Percentiles rank a stretch among this genome's conserved stretches.
Evolutionary conservation across 2,329 filamentous ascomycete species (phyloP).

Genomic region (Cordyceps cateniannulata): DNA sequence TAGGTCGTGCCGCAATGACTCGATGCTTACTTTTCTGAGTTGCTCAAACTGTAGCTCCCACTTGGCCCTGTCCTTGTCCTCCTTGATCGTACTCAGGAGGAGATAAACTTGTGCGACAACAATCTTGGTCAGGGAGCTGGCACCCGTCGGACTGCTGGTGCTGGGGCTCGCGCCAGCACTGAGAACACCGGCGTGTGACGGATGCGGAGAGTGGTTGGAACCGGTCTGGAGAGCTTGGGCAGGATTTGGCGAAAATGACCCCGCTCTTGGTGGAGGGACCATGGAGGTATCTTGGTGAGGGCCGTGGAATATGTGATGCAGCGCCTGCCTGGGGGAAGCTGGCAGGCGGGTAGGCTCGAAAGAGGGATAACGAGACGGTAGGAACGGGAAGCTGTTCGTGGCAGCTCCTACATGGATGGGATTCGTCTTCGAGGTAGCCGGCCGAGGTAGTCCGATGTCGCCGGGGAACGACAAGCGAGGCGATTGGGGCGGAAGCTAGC

Average conservation of each 20-base stretch:
- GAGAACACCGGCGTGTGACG: slow-evolving; percentile 49
- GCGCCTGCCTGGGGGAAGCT: slow-evolving; percentile 30
- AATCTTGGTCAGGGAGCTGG: slow-evolving; percentile 76
- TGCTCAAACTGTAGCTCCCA: slow-evolving; percentile 89
- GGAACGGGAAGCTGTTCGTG: slow-evolving; percentile 19
- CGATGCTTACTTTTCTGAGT: slow-evolving; percentile 70
- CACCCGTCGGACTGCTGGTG: slow-evolving; percentile 56
- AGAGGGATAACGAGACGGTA: slow-evolving; percentile 23
- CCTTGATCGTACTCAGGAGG: slow-evolving; percentile 87
- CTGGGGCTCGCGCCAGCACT: slow-evolving; percentile 56
- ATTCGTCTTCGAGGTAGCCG: slow-evolving; percentile 12
- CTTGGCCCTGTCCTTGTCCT: slow-evolving; percentile 85
- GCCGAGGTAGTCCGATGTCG: slow-evolving; percentile 15
- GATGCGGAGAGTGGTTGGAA: slow-evolving; percentile 49
- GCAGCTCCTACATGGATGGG: slow-evolving; percentile 30
- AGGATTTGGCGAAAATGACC: slow-evolving; percentile 59
- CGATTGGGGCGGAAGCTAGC: not conserved
- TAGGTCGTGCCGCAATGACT: not conserved
- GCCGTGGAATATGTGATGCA: slow-evolving; percentile 24
- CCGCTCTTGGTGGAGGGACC: slow-evolving; percentile 55
- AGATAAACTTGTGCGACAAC: slow-evolving; percentile 94
- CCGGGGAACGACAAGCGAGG: not conserved
- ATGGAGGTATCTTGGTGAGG: slow-evolving; percentile 40
- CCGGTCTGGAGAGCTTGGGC: slow-evolving; percentile 51
- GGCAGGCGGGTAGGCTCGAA: slow-evolving; percentile 29